Evolutionary conservation across 2,329 filamentous ascomycete genomes (phyloP), one percentile per base, ranked within the genome.

Genomic region (Hawksworthiomyces lignivorus): DNA sequence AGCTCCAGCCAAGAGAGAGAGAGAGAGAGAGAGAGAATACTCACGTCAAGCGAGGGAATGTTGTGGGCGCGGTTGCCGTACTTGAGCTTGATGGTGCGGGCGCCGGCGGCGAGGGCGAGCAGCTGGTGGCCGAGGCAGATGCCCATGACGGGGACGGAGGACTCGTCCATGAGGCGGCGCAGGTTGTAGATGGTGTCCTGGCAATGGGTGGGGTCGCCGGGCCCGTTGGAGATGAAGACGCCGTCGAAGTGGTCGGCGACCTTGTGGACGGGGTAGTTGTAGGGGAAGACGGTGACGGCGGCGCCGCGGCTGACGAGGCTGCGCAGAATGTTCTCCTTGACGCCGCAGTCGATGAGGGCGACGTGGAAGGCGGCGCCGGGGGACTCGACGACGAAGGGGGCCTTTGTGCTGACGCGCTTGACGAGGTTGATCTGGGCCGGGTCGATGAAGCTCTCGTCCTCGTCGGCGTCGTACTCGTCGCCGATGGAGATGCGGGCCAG

Each of bases 61-160:
- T 98, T 98, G 75, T 97, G 92, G 15, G 89, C 92, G 54, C 92
- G 85, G 77, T 98, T 98, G 59, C 92, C 92, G 65, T 96, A 98
- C 78, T 97, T 97, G 67, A 98, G 80, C 78, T 97, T 97, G 69
- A 94, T 83, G 48, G 92, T 97, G 56, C 80, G 76, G 41, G 87
- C 92, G 50, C 92, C 92, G 46, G 84, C 76, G 36, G 92, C 88
- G 53, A 96, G 77, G 50, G 89, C 90, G 45, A 98, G 75, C 40
- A 98, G 81, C 73, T 98, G 92, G 68, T 98, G 92, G 51, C 92
- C 92, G 52, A 98, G 79, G 63, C 92, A 98, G 60, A 98, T 97
- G 56, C 92, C 92, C 81, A 98, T 94, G 66, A 98, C 82, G 45
- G 92, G 92, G 26, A 95, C 77, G 54, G 88, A 82, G 36, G 87